Percentiles rank a stretch among this genome's conserved stretches.
phyloP scores from a whole-genome alignment of 768 basidiomycete genomes.

The Strobilomyces confusus region DNA sequence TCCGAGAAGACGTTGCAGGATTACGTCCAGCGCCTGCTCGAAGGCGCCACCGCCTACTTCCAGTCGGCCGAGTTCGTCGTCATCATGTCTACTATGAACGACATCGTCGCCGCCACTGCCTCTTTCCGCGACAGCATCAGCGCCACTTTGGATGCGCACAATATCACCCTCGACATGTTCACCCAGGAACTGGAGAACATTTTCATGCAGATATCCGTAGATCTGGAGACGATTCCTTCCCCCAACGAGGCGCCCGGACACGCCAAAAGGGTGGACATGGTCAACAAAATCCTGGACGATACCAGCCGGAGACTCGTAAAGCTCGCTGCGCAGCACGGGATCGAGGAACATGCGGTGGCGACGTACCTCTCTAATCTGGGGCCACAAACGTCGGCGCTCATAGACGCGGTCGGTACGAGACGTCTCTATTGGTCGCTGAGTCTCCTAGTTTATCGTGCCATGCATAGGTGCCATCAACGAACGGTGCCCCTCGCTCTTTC shows the following conservation, averaged over 20 bases:
- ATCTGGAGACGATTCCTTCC: background rate
- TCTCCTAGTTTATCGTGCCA: background rate
- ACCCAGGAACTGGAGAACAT: no score
- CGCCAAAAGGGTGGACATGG: constrained; percentile 2
- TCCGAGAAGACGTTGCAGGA: background rate
- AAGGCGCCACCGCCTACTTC: background rate
- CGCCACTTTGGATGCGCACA: no score
- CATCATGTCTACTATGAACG: background rate
- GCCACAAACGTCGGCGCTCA: constrained; percentile 5
- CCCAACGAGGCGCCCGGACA: background rate
- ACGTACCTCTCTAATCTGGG: constrained; percentile 1
- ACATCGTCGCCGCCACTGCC: constrained; percentile 7
- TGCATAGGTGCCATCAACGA: constrained; percentile 13
- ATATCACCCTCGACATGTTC: constrained; percentile 5
- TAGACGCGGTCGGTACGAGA: constrained; percentile 5
- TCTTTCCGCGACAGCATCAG: no score
- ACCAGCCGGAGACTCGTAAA: background rate
- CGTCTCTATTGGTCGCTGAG: background rate
- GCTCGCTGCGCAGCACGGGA: background rate
- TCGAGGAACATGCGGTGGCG: background rate
- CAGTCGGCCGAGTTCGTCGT: constrained; percentile 2
- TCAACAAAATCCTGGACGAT: constrained; percentile 6
- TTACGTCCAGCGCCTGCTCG: constrained; percentile 7
- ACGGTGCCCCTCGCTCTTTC: constrained; percentile 3
- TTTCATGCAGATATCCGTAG: background rate